Evolutionary conservation across 495 filamentous ascomycete species (phyloP).

Genomic region (Durotheca rogersii): DNA sequence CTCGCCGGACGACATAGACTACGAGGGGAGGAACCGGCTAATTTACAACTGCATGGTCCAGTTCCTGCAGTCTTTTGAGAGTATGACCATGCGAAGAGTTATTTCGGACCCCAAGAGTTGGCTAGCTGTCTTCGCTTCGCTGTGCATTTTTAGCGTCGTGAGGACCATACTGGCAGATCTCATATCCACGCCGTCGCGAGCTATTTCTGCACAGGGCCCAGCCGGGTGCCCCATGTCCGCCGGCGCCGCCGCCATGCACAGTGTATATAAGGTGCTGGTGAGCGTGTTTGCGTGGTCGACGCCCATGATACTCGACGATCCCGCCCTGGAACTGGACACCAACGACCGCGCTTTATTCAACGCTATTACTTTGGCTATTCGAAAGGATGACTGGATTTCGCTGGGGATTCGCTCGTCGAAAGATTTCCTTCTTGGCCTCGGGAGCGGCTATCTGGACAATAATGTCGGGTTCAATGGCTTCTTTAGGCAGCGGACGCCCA

Average conservation of each 20-base stretch:
- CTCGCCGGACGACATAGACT: conserved; percentile 46
- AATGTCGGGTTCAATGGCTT: conserved; percentile 46
- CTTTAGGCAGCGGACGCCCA: conserved; percentile 43
- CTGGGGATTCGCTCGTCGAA: conserved; percentile 44
- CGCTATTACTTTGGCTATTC: conserved; percentile 35
- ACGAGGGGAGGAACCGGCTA: conserved; percentile 45
- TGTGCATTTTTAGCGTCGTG: conserved; percentile 54
- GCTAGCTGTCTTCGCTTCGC: conserved; percentile 49
- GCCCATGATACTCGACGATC: conserved; percentile 45
- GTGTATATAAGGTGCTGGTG: conserved; percentile 49
- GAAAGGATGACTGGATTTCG: conserved; percentile 45
- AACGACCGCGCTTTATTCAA: conserved; percentile 41
- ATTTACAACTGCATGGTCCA: conserved; percentile 50
- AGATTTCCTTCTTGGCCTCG: conserved; percentile 48
- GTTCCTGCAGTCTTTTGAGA: conserved; percentile 51
- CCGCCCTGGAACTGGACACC: conserved; percentile 35
- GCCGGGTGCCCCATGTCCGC: conserved; percentile 29
- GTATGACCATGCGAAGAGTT: conserved; percentile 38
- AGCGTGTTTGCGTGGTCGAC: conserved; percentile 44
- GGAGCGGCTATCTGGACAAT: conserved; percentile 45
- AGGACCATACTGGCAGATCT: conserved; percentile 49
- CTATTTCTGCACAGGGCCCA: conserved; percentile 34
- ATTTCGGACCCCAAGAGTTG: conserved; percentile 44
- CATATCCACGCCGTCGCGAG: conserved; percentile 36
- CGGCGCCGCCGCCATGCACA: conserved; percentile 44